A percentile compares a stretch with the other conserved stretches of the same genome.
phyloP scores from a whole-genome alignment of 1,284 basidiomycete species.

The Porphyrellus sp. region DNA sequence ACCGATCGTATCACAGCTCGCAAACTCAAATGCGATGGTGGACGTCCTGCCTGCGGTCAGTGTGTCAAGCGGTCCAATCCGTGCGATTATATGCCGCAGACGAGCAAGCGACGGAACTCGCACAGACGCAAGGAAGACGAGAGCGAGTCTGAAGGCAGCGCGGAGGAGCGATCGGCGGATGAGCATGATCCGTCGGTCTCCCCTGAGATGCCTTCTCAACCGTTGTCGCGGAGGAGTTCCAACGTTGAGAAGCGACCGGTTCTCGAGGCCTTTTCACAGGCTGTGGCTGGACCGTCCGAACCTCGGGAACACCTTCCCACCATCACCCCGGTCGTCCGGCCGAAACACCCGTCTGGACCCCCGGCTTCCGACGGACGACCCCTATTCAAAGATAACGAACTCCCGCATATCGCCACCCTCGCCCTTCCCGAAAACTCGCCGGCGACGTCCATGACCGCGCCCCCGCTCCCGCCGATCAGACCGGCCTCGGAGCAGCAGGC shows the following conservation, averaged over 20 bases:
- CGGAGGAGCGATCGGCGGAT: constrained; percentile 54
- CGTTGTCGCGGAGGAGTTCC: constrained; percentile 57
- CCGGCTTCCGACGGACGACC: constrained; percentile 36
- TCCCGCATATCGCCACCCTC: constrained; percentile 68
- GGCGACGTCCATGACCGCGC: constrained; percentile 55
- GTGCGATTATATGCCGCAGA: constrained; percentile 76
- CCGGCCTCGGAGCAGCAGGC: constrained; percentile 60
- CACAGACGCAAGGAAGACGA: constrained; percentile 58
- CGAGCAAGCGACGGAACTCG: constrained; percentile 60
- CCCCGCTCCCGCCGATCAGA: constrained; percentile 56
- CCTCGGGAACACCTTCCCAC: constrained; percentile 30
- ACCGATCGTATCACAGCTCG: constrained; percentile 49
- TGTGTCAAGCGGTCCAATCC: constrained; percentile 70
- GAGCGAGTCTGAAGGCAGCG: constrained; percentile 62
- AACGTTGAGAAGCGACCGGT: constrained; percentile 51
- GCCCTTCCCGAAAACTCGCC: constrained; percentile 54
- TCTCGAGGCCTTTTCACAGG: constrained; percentile 32
- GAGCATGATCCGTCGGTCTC: constrained; percentile 63
- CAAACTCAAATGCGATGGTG: constrained; percentile 81
- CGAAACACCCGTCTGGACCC: constrained; percentile 30
- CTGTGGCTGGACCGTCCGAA: constrained; percentile 36
- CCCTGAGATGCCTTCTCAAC: constrained; percentile 56
- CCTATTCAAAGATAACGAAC: constrained; percentile 56
- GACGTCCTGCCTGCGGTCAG: constrained; percentile 72
- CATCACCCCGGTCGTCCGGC: constrained; percentile 29